Evolutionary conservation across 2,329 filamentous ascomycete genomes (phyloP), one percentile per base, ranked within the genome.

Genomic region (Clonostachys rhizophaga): DNA sequence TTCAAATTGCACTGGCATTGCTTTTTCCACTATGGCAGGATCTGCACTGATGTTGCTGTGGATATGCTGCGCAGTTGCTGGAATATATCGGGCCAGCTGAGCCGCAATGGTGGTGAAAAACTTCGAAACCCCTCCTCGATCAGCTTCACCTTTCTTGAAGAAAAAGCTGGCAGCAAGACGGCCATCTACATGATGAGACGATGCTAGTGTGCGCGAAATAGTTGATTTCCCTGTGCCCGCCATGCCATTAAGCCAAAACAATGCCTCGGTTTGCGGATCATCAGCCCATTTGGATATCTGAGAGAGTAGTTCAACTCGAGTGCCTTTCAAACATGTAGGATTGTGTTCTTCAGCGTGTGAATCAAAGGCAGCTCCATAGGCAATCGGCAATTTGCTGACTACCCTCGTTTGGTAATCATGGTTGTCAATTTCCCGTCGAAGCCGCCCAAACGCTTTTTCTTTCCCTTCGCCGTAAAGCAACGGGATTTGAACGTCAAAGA

Each of bases 341-440:
- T 36, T 20, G 2, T 46, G 16, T 12, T 41, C 16, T 63, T 17
- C 67, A 53, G 4, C 52, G 17, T 36, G 30, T 3, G 39, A 20
- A 41, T 46, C 40, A 24, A 46, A 46, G 18, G 37, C 37, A 3
- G 39, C 45, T 3, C 20, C 42, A 11, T 9, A 5, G 6, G 24
- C 24, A 12, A 43, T 13, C 2, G 42, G 42, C 3, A 43, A 13
- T 42, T 24, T 4, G 1, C 9, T 30, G 24, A 10, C 24, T 30
- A 30, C 24, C 24, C 4, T 30, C 24, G 2, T 10, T 30, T 10
- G 24, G 24, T 30, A 10, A 30, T 30, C 24, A 30, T 30, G 9
- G 24, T 10, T 3, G 24, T 30, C 24, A 30, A 30, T 30, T 30
- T 30, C 24, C 9, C 24, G 9, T 30, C 8, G 24, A 30, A 30